Evolutionary conservation across 2,329 filamentous ascomycete genomes (phyloP), one percentile per base, ranked within the genome.

Genomic region (Conoideocrella luteorostrata): DNA sequence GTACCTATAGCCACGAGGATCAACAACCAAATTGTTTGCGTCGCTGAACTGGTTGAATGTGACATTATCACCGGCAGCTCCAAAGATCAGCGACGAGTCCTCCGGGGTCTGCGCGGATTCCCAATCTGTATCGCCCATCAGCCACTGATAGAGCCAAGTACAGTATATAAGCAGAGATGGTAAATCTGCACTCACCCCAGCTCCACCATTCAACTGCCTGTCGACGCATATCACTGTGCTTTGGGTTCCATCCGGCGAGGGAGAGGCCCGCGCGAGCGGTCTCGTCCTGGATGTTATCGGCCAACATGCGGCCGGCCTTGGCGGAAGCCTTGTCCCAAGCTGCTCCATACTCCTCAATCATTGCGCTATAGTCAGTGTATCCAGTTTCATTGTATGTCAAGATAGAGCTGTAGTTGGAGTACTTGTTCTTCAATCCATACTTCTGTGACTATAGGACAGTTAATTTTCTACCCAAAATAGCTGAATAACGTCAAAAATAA

Each of bases 31-130:
- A 49, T 82, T 78, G 56, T 81, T 82, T 15, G 71, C 71, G 13
- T 79, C 71, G n/a, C 72, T 72, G 58, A 72, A 84, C 46, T 80
- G 73, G 47, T 80, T 73, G 51, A 79, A 83, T 0, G 78, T 81
- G 7, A 78, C 62, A 53, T 85, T 85, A 35, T 76, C 70, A 2
- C 68, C 72, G 1, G 75, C 70, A 12, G 72, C 64, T 1, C 75
- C 76, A 46, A 76, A 83, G 15, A 77, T 61, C 21, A 77, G 64
- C 1, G 73, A 75, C 17, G 69, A 73, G 38, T 75, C 62, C 40
- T 82, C 78, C 0, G 81, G 81, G 1, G 71, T 60, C 47, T 44
- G 75, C 2, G 76, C 70, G 33, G 71, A 70, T 51, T 85, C 82
- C 64, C 72, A 84, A 47, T 84, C 53, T 55, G 22, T 2, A 15